phyloP scores from a whole-genome alignment of 2,329 filamentous ascomycete species.

The Hymenoscyphus infarciens region DNA sequence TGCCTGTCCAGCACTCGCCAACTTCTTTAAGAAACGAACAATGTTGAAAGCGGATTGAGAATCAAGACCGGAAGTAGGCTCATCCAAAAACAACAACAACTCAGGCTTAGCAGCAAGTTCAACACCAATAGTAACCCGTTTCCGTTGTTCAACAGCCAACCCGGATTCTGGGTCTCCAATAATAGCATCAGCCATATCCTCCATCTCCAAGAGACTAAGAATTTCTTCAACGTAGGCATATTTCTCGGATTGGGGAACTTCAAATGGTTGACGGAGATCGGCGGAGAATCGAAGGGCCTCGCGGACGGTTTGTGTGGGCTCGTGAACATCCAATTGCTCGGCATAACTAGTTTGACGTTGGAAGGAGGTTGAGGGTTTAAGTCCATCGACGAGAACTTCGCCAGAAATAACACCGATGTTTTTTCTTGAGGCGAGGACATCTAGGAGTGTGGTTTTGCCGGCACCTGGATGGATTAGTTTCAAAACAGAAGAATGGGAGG shows the following conservation, averaged over 20 bases:
- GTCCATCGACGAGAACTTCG: slow-evolving; percentile 60
- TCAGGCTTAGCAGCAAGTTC: slow-evolving; percentile 58
- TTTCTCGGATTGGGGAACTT: slow-evolving; percentile 56
- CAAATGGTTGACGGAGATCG: slow-evolving; percentile 57
- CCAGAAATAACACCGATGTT: slow-evolving; percentile 62
- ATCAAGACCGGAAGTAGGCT: slow-evolving; percentile 57
- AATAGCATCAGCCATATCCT: slow-evolving; percentile 62
- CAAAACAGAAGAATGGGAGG: no score
- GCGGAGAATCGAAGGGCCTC: slow-evolving; percentile 66
- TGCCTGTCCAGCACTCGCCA: slow-evolving; percentile 60
- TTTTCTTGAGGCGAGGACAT: slow-evolving; percentile 60
- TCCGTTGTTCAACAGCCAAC: slow-evolving; percentile 63
- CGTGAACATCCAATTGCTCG: slow-evolving; percentile 63
- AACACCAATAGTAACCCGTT: slow-evolving; percentile 62
- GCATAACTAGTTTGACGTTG: slow-evolving; percentile 62
- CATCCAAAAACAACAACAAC: slow-evolving; percentile 56
- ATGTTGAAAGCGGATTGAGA: slow-evolving; percentile 58
- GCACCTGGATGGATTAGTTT: slow-evolving; percentile 36
- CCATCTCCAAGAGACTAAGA: slow-evolving; percentile 61
- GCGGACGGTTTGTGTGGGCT: slow-evolving; percentile 58
- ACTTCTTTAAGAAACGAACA: slow-evolving; percentile 55
- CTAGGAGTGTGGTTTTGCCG: slow-evolving; percentile 64
- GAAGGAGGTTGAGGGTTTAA: slow-evolving; percentile 54
- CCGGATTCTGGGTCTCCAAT: slow-evolving; percentile 59
- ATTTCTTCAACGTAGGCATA: slow-evolving; percentile 64